Evolutionary conservation across 2,329 filamentous ascomycete genomes (phyloP).

Genomic region (Aureobasidium sp.): DNA sequence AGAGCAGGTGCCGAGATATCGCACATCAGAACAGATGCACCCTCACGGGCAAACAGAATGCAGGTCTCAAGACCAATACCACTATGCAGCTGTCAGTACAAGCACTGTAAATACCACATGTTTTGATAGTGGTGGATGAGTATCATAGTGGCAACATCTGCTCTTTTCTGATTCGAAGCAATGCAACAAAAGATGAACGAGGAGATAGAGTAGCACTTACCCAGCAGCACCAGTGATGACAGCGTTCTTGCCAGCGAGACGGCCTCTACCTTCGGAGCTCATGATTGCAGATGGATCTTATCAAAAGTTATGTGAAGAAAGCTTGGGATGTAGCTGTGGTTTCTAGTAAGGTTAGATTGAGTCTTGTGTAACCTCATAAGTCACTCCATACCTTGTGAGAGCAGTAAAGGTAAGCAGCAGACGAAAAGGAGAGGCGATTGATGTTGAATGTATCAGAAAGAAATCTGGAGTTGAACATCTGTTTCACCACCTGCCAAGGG

Average conservation of each 20-base stretch:
- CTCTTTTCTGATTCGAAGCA: neutral
- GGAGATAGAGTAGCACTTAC: constrained; percentile 42
- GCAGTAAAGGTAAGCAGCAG: neutral
- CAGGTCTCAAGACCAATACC: constrained; percentile 89
- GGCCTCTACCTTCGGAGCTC: constrained; percentile 23
- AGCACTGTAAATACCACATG: neutral
- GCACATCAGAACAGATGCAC: constrained; percentile 74
- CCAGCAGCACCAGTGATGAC: constrained; percentile 79
- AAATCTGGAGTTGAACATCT: constrained; percentile 8
- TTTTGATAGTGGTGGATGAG: neutral
- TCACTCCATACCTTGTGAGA: neutral
- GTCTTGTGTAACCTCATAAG: neutral
- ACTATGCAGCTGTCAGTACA: constrained; percentile 35
- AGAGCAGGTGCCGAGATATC: constrained; percentile 76
- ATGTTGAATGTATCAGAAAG: neutral
- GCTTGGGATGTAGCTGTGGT: neutral
- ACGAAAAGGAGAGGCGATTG: neutral
- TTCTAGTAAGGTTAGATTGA: neutral
- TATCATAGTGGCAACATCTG: neutral
- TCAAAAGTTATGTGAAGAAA: neutral
- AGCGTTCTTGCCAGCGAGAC: constrained; percentile 58
- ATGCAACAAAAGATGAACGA: neutral
- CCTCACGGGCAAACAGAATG: constrained; percentile 84
- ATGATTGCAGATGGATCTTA: neutral
- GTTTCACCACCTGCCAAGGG: constrained; percentile 4